Evolutionary conservation across 768 basidiomycete species (phyloP).

Genomic region (Plicaturopsis crispa): DNA sequence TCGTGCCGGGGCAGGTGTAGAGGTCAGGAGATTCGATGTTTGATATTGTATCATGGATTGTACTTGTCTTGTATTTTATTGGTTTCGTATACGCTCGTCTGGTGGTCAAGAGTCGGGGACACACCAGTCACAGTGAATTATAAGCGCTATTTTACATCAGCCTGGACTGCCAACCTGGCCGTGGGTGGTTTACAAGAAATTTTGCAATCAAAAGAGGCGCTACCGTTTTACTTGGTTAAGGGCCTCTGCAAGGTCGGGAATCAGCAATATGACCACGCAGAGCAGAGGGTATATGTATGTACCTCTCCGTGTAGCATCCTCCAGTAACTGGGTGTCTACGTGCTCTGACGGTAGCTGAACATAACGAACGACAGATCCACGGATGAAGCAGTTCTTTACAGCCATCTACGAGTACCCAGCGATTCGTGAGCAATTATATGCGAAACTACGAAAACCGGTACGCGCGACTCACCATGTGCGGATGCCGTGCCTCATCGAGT

Average conservation of each 20-base stretch:
- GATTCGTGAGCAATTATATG: slow-evolving; percentile 1
- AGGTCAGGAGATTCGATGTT: slow-evolving; percentile 27
- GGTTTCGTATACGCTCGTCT: too few relatives aligned
- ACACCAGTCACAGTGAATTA: too few relatives aligned
- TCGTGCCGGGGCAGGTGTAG: slow-evolving; percentile 18
- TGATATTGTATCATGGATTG: too few relatives aligned
- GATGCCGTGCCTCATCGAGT: slow-evolving; percentile 86
- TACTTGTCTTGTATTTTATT: too few relatives aligned
- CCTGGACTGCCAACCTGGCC: too few relatives aligned
- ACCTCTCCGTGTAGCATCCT: slow-evolving; percentile 98
- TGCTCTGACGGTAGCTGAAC: slow-evolving; percentile 89
- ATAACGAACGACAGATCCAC: slow-evolving; percentile 96
- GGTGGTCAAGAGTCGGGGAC: too few relatives aligned
- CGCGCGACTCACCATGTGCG: slow-evolving; percentile 82
- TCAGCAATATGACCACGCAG: neutral
- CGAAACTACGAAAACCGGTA: neutral
- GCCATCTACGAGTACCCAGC: slow-evolving; percentile 62
- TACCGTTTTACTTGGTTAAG: neutral
- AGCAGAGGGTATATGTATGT: slow-evolving; percentile 7
- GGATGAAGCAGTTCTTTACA: slow-evolving; percentile 98
- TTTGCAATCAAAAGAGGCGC: slow-evolving; percentile 12
- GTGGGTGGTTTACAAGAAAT: neutral
- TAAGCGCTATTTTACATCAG: too few relatives aligned
- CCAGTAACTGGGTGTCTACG: slow-evolving; percentile 91
- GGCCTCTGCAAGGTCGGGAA: neutral